Evolutionary conservation across 2,329 filamentous ascomycete genomes (phyloP), one percentile per base, ranked within the genome.

Genomic region (Emmonsiellopsis sp.): DNA sequence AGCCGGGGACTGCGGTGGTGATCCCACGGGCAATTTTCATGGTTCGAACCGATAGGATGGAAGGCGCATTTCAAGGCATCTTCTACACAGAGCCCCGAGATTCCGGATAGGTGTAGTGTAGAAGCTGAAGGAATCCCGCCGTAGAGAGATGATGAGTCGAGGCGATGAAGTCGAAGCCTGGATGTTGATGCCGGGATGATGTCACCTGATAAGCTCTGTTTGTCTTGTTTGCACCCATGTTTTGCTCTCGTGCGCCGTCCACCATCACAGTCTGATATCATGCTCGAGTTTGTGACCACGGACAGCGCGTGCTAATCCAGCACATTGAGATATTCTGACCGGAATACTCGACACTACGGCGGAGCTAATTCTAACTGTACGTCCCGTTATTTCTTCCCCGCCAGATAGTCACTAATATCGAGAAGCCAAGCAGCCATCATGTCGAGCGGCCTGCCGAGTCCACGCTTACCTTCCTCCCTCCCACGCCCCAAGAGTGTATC

Each of bases 141-240:
- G 46, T 40, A 49, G 16, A 30, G 7, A 40, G 20, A 13, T 7
- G 34, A 7, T 49, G 46, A 49, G 35, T 38, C 35, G 35, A 26
- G 20, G 37, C 20, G 35, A 49, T 15, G 46, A 30, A 49, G 46
- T 13, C 15, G 34, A 49, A 30, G 46, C 46, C 40, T 31, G 40
- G 8, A 32, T 16, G 26, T 3, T 20, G 7, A n/a, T 26, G n/a
- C 20, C 38, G 9, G 10, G 47, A 56, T 53, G 56, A 59, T 57
- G 59, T 59, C 59, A 61, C 57, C 55, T 59, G 57, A 59, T 51
- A 45, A 20, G 32, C 20, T 10, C 2, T 49, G 40, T 55, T 55
- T 52, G 52, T 35, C 26, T 31, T 50, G 55, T 57, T 57, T 57
- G 55, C 51, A 47, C n/a, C 31, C 26, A 42, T 2, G 4, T 10